These are phyloP conservation scores for Termitomyces heimii DNA, from an alignment of 768 basidiomycete species.

Conservation along the genomic window DNA sequence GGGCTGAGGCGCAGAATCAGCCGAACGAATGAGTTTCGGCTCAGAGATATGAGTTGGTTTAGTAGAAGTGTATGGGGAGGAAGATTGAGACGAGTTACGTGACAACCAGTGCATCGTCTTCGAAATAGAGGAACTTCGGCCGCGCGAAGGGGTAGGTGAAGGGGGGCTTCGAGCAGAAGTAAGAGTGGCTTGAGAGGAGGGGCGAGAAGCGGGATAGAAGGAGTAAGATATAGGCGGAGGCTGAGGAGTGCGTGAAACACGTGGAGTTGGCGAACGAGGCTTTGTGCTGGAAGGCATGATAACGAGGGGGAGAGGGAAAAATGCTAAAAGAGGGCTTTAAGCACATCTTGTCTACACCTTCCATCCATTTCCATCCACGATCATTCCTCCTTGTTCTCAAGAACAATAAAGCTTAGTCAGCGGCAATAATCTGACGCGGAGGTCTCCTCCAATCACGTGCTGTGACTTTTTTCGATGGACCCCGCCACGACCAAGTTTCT, in stretches of 20 bases:
- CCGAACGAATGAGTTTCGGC: constrained; percentile 35
- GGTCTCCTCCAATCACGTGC: constrained; percentile 5
- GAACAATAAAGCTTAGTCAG: constrained; percentile 14
- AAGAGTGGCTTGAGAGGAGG: constrained; percentile 18
- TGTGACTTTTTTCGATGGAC: constrained; percentile 10
- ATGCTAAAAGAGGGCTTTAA: constrained; percentile 6
- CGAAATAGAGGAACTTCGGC: constrained; percentile 29
- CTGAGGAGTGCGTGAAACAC: constrained; percentile 19
- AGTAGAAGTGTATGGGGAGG: constrained; percentile 25
- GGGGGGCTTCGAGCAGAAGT: constrained; percentile 18
- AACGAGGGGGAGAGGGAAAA: constrained; percentile 6
- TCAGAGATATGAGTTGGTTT: constrained; percentile 35
- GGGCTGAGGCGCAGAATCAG: constrained; percentile 29
- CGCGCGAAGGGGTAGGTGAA: constrained; percentile 19
- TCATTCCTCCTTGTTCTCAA: constrained; percentile 14
- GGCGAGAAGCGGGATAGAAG: constrained; percentile 9
- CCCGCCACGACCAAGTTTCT: constrained; percentile 37
- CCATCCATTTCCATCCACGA: constrained; percentile 2
- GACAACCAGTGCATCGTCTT: constrained; percentile 50
- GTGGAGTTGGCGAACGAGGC: constrained; percentile 25
- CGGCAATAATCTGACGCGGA: constrained; percentile 1
- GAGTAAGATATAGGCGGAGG: constrained; percentile 21
- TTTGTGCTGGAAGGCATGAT: constrained; percentile 21
- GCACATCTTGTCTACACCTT: neutral
- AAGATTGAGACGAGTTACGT: constrained; percentile 25